Evolutionary conservation across 495 filamentous ascomycete genomes (phyloP).

Genomic region (Aspergillus haitiensis): DNA sequence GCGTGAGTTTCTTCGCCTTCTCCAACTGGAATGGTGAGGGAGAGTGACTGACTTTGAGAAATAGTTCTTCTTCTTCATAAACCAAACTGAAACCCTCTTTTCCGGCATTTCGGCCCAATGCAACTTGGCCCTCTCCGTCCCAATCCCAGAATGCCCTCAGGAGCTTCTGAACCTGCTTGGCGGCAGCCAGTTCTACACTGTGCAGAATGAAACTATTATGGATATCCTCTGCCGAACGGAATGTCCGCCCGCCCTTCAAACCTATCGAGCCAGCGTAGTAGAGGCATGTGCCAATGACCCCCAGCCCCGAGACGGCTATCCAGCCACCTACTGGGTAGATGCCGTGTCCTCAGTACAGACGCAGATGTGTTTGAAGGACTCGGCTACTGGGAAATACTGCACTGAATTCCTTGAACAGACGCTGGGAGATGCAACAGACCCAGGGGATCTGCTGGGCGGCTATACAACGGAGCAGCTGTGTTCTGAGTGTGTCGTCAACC

Average conservation of each 20-base stretch:
- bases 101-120: constrained; percentile 4
- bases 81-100: constrained; percentile 1
- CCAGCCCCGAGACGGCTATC: constrained; percentile 6
- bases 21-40: not conserved
- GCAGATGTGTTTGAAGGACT: constrained; percentile 2
- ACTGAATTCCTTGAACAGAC: constrained; percentile 3
- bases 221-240: constrained; percentile 1
- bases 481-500: constrained; percentile 5
- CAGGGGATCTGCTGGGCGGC: not conserved
- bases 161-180: constrained; percentile 2
- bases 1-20: not conserved
- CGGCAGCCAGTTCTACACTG: constrained; percentile 2
- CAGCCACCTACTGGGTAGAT: constrained; percentile 2
- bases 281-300: constrained; percentile 3
- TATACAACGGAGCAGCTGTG: constrained; percentile 9
- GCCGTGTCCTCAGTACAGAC: constrained; percentile 2
- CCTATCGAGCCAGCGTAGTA: not conserved
- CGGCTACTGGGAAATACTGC: not conserved
- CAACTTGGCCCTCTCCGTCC: not conserved
- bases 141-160: constrained; percentile 3
- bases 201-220: constrained; percentile 5
- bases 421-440: not conserved
- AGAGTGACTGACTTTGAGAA: not conserved
- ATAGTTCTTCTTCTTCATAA: constrained; percentile 9
- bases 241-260: not conserved